Conservation (phyloP, 2,329 filamentous ascomycete species). For the Phyllosticta paracitricarpa region DNA sequence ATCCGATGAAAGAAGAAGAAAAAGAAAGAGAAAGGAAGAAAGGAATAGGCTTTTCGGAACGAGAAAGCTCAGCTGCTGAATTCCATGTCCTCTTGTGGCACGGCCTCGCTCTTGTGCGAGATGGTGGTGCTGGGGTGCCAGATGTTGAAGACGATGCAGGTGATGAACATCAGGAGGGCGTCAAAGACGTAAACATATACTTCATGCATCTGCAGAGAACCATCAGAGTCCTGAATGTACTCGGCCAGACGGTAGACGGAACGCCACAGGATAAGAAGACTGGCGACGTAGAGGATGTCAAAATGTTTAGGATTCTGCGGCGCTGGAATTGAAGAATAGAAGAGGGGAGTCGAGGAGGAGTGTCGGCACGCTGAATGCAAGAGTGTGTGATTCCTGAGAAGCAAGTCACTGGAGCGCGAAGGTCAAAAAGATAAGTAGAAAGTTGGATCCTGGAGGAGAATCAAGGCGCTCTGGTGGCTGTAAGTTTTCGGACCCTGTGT, state of each 20-base stretch:
- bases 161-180: slow-evolving; percentile 34
- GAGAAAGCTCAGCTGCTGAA: not conserved
- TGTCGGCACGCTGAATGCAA: not conserved
- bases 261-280: slow-evolving; percentile 39
- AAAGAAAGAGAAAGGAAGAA: not conserved
- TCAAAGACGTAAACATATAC: slow-evolving; percentile 40
- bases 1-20: not conserved
- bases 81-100: not conserved
- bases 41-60: not conserved
- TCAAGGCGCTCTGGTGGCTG: not conserved
- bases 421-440: not conserved
- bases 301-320: not conserved
- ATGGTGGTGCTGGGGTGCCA: slow-evolving; percentile 26
- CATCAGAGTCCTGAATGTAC: slow-evolving; percentile 36
- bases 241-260: slow-evolving; percentile 41
- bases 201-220: slow-evolving; percentile 36
- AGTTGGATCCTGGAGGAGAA: not conserved
- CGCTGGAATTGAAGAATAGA: not conserved
- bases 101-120: not conserved
- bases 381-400: not conserved
- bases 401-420: not conserved
- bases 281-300: slow-evolving; percentile 33
- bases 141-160: slow-evolving; percentile 32
- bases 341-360: not conserved
- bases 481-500: not conserved